Base-by-base conservation (phyloP, 2,329 filamentous ascomycete species). In the Purpureocillium takamizusanense region DNA sequence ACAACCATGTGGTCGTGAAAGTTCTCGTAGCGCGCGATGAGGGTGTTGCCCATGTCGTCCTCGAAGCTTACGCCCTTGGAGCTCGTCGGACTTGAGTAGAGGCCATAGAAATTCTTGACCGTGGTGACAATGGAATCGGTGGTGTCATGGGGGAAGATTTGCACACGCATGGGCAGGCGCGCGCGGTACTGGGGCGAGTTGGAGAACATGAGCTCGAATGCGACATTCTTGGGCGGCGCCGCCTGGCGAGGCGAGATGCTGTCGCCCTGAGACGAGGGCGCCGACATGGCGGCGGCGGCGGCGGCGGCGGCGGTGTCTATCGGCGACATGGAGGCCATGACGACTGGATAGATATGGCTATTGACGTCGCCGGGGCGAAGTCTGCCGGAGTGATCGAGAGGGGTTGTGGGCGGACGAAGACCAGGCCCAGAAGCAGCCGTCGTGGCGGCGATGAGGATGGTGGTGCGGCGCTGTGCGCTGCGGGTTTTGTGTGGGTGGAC, bases 51-150 rank as follows among this genome's bases (percentile, higher is more conserved):
- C 52, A 83, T 71, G 47, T 86, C 78, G 61, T 97, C 90, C 65
- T 97, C 90, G 55, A 98, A 97, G 65, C 87, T 94, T 55, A 98
- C 83, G 48, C 92, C 89, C 57, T 82, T 82, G 50, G 78, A 78
- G 50, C 78, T 75, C 45, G 65, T 65, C 28, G 72, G 70, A 45
- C 77, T 81, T 48, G 90, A 86, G 60, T 95, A 95, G 49, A 98
- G 75, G 44, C 92, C 92, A 59, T 95, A 97, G 67, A 97, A 97
- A 70, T 95, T 97, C 74, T 95, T 97, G 56, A 97, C 90, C 2
- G 92, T 97, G 12, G 88, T 92, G 47, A 97, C 86, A 65, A 98
- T 98, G 28, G 89, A 95, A 58, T 97, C 90, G 16, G 90, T 97
- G 37, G 86, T 89, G 68, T 98, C 92, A 62, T 97, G 89, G 34